A percentile compares a stretch with the other conserved stretches of the same genome.
Evolutionary conservation across 306 rosid species (phyloP).

Genomic region (Castanea mollissima): DNA sequence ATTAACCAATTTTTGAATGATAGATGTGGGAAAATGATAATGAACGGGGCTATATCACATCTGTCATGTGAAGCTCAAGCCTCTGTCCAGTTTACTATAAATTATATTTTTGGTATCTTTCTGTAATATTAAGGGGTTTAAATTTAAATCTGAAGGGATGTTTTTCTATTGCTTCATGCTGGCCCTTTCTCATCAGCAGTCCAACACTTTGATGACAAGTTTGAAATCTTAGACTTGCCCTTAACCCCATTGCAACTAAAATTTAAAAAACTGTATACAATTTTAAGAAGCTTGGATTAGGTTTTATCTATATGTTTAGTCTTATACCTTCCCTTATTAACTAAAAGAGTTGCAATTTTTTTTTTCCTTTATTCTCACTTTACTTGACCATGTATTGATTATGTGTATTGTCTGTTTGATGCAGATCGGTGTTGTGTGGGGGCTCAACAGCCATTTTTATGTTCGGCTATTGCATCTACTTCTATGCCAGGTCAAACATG

Average conservation of each 20-base stretch:
- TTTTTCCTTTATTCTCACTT: neutral
- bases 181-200: neutral
- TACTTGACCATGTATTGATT: neutral
- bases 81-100: neutral
- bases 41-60: neutral
- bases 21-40: neutral
- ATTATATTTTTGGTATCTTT: neutral
- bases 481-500: slow-evolving; percentile 72
- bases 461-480: slow-evolving; percentile 67
- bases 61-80: too few species aligned
- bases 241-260: neutral
- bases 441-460: slow-evolving; percentile 75
- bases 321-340: neutral
- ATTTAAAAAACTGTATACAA: neutral
- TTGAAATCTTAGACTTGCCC: neutral
- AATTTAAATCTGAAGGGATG: neutral
- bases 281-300: neutral
- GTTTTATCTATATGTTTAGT: neutral
- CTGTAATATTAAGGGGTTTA: neutral
- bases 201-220: neutral
- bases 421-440: slow-evolving; percentile 80
- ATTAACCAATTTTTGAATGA: too few species aligned
- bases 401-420: slow-evolving; percentile 15
- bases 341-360: neutral
- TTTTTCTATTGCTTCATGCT: neutral